Evolutionary conservation across 768 basidiomycete genomes (phyloP), one percentile per base, ranked within the genome.

Genomic region (Krasilnikovozyma curviuscula): DNA sequence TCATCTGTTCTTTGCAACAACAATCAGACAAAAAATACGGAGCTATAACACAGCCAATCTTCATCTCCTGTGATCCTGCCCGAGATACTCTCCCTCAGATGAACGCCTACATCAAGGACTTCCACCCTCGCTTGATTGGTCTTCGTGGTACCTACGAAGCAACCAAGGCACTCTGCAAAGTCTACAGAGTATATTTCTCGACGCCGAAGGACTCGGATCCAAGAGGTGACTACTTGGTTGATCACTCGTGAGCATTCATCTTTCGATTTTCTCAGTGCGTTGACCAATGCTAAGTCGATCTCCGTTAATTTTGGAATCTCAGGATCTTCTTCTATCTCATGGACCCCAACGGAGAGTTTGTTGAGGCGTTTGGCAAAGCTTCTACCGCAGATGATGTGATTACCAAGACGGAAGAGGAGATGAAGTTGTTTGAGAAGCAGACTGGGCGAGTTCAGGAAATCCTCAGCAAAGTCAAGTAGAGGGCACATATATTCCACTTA

Each of bases 321-420:
- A 86, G 83, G 34, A 91, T 93, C 63, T 95, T 86, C 66, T 83
- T 98, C 56, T 98, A 98, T 66, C 73, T 98, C 30, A 93, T 98
- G 86, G 88, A 95, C 59, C 91, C 93, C 1, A 65, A 77, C 5
- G 93, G 91, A 2, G 72, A 80, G 59, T 98, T 97, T 56, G 83
- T 95, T 0, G 88, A 97, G 53, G 93, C 93, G 1, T 95, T 95
- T 63, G 93, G 93, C 5, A 86, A 93, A 69, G 73, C 71, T 42
- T 78, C 72, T 45, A 72, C 72, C 0, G 70, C 74, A 12, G 73
- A 77, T 19, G 79, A 83, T 8, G 78, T 93, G 12, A 55, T 60
- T 8, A 48, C 37, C 7, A 69, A 69, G 56, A 61, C 68, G 1
- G 55, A 58, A 32, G 60, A 61, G 37, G 66, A 65, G 27, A 58